Evolutionary conservation across 768 basidiomycete genomes (phyloP).

Genomic region (Collybia sordida): DNA sequence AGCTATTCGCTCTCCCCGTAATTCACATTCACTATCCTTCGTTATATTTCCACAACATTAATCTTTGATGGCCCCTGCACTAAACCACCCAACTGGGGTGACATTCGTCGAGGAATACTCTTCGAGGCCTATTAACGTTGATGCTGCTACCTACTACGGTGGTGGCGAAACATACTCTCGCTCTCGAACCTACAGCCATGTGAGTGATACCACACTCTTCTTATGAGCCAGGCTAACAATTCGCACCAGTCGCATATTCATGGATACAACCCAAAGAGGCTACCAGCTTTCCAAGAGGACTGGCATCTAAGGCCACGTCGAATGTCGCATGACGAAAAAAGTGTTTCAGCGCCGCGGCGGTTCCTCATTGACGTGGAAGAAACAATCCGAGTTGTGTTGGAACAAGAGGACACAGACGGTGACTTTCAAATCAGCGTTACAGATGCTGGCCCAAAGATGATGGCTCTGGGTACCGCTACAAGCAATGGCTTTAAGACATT

Average conservation of each 20-base stretch:
- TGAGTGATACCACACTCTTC: constrained; percentile 35
- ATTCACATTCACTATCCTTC: not conserved
- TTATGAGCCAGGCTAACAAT: constrained; percentile 5
- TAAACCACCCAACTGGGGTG: constrained; percentile 64
- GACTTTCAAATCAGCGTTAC: constrained; percentile 97
- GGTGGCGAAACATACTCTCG: constrained; percentile 77
- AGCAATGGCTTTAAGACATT: constrained; percentile 98
- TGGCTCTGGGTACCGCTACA: constrained; percentile 93
- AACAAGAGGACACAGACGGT: constrained; percentile 97
- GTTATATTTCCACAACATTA: constrained; percentile 4
- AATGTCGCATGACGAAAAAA: constrained; percentile 92
- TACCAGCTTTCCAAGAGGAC: constrained; percentile 77
- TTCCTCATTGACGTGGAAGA: constrained; percentile 98
- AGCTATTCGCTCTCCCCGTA: not conserved
- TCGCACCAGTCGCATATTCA: constrained; percentile 62
- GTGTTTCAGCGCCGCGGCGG: constrained; percentile 73
- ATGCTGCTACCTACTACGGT: constrained; percentile 83
- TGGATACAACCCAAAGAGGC: constrained; percentile 68
- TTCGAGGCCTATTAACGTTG: constrained; percentile 50
- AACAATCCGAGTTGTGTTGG: constrained; percentile 92
- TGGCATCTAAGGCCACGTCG: constrained; percentile 71
- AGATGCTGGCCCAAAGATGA: constrained; percentile 95
- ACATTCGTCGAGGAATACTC: constrained; percentile 65
- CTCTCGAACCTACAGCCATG: constrained; percentile 85
- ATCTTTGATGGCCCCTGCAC: constrained; percentile 59